Conservation (phyloP, 805 yeast genomes). For the Tetrapisispora fleetii region DNA sequence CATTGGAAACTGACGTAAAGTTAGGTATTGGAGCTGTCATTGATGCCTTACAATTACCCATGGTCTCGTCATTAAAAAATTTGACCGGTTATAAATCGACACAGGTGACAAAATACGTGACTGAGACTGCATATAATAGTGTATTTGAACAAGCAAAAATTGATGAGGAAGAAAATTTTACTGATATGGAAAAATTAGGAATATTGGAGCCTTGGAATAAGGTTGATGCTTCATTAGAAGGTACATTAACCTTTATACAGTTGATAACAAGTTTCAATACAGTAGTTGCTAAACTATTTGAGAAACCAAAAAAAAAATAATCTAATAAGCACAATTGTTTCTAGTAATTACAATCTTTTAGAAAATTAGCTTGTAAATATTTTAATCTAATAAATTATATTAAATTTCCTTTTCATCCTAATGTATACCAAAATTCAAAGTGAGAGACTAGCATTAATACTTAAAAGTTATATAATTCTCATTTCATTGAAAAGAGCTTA, state of each 20-base stretch:
- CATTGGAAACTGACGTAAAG: constrained; percentile 3
- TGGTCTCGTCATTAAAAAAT: constrained; percentile 16
- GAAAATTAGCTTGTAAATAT: background rate
- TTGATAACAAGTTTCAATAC: constrained; percentile 14
- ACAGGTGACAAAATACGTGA: constrained; percentile 6
- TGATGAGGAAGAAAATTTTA: background rate
- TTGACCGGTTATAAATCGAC: constrained; percentile 10
- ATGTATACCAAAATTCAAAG: background rate
- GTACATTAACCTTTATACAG: constrained; percentile 11
- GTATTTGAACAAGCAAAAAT: constrained; percentile 9
- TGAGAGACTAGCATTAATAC: no score
- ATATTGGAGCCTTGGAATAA: constrained; percentile 22
- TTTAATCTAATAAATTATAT: background rate
- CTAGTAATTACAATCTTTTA: background rate
- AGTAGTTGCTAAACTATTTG: constrained; percentile 16
- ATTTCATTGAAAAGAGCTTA: no score
- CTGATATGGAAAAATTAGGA: constrained; percentile 6
- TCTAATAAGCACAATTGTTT: background rate
- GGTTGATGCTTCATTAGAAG: constrained; percentile 12
- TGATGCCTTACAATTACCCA: constrained; percentile 10
- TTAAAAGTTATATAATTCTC: no score
- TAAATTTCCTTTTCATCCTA: background rate
- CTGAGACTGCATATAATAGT: constrained; percentile 10
- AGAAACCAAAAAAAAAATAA: constrained; percentile 12
- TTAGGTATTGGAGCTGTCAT: constrained; percentile 10